Percentiles rank a stretch among this genome's conserved stretches.
Evolutionary conservation across 805 yeast genomes (phyloP).

Genomic region (Wickerhamiella qilinensis): DNA sequence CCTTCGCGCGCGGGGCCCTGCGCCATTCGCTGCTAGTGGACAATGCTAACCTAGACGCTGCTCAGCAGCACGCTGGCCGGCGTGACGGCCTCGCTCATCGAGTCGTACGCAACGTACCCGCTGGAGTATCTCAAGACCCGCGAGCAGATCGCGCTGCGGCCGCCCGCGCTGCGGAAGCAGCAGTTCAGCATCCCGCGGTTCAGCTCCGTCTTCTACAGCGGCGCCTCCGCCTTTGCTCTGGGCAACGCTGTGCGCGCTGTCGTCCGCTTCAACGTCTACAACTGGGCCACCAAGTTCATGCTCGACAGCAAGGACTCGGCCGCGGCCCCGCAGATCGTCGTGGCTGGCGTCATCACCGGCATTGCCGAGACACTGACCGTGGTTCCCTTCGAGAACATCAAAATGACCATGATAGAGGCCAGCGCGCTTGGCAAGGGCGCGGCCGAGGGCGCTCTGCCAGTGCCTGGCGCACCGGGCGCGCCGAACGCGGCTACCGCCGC

Average conservation of each 20-base stretch:
- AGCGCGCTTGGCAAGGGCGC: conserved; percentile 14
- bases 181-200: conserved; percentile 12
- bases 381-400: conserved; percentile 77
- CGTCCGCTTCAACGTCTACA: conserved; percentile 59
- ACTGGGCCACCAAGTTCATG: conserved; percentile 55
- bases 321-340: conserved; percentile 58
- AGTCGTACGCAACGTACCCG: conserved; percentile 26
- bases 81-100: conserved; percentile 23
- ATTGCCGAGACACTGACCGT: conserved; percentile 56
- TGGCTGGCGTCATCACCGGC: conserved; percentile 77
- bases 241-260: conserved; percentile 64
- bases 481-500: background rate
- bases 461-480: conserved; percentile 11
- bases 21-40: no score
- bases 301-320: conserved; percentile 36
- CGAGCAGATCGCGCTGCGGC: conserved; percentile 20
- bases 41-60: conserved; percentile 9
- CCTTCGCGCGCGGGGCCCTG: background rate
- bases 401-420: conserved; percentile 58
- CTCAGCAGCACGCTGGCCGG: conserved; percentile 24
- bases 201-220: conserved; percentile 27
- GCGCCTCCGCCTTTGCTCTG: conserved; percentile 58
- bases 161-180: conserved; percentile 3
- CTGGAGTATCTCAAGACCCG: conserved; percentile 25
- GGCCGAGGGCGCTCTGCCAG: conserved; percentile 21